Conservation (phyloP, 148 eudicot species). For the Nyssa sinensis region DNA sequence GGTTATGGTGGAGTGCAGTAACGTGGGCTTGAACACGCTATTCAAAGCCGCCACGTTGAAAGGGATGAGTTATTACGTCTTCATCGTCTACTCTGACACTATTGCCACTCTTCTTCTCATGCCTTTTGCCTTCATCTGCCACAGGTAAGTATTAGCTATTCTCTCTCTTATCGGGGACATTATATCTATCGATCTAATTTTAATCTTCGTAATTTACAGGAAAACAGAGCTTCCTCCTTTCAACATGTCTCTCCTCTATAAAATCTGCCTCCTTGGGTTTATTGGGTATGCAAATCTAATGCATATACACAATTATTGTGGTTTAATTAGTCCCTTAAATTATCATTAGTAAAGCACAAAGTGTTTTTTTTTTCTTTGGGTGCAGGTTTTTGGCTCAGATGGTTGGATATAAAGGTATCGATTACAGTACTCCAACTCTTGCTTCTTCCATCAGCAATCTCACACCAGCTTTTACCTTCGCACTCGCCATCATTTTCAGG, state of each 20-base stretch:
- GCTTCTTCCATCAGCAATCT: slow-evolving; percentile 56
- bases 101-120: slow-evolving; percentile 34
- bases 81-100: slow-evolving; percentile 37
- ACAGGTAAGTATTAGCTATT: too few species aligned
- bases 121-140: slow-evolving; percentile 27
- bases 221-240: slow-evolving; percentile 32
- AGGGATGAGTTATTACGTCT: slow-evolving; percentile 42
- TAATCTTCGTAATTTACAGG: slow-evolving; percentile 23
- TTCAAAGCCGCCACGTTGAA: slow-evolving; percentile 41
- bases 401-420: slow-evolving; percentile 44
- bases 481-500: slow-evolving; percentile 48
- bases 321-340: not conserved
- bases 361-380: not conserved
- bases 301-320: not conserved
- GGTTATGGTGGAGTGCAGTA: slow-evolving; percentile 36
- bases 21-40: slow-evolving; percentile 36
- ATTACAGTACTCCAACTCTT: slow-evolving; percentile 43
- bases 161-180: not conserved
- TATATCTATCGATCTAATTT: not conserved
- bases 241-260: slow-evolving; percentile 29
- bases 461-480: slow-evolving; percentile 54
- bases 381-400: slow-evolving; percentile 31
- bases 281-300: slow-evolving; percentile 26
- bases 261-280: slow-evolving; percentile 32
- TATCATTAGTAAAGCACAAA: too few species aligned